phyloP scores from a whole-genome alignment of 306 rosid genomes.

The Amphicarpaea edgeworthii region DNA sequence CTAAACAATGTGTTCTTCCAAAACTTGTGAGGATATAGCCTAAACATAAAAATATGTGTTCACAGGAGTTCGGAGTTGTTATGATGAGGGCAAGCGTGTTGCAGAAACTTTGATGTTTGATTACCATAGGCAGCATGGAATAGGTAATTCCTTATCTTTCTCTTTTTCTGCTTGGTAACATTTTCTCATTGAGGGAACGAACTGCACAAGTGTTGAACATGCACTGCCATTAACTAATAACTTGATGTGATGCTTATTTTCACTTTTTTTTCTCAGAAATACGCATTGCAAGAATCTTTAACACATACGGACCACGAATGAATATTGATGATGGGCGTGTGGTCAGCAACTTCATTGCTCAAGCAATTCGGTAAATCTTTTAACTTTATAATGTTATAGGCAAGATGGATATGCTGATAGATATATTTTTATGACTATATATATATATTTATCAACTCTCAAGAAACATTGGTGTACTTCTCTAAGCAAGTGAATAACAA shows the following conservation, averaged over 20 bases:
- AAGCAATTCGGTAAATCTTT: slow-evolving; percentile 79
- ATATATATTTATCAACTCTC: slow-evolving; percentile 15
- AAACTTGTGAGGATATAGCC: too few relatives aligned
- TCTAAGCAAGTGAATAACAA: slow-evolving; percentile 2
- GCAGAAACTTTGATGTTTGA: slow-evolving; percentile 98
- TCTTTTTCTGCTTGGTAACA: background rate
- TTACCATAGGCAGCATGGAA: slow-evolving; percentile 95
- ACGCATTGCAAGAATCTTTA: slow-evolving; percentile 93
- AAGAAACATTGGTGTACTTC: background rate
- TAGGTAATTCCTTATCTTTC: slow-evolving; percentile 55
- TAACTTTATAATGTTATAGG: slow-evolving; percentile 13
- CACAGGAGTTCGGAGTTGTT: slow-evolving; percentile 94
- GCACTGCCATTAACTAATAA: background rate
- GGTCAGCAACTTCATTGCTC: slow-evolving; percentile 95
- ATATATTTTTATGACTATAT: background rate
- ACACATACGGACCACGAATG: slow-evolving; percentile 96
- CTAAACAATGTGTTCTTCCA: too few relatives aligned
- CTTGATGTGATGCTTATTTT: background rate
- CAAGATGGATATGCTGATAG: slow-evolving; percentile 12
- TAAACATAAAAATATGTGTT: slow-evolving; percentile 33
- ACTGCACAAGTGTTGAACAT: slow-evolving; percentile 1
- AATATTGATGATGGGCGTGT: slow-evolving; percentile 96
- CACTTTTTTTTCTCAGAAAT: slow-evolving; percentile 58
- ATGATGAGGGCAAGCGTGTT: slow-evolving; percentile 97
- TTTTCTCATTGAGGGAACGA: background rate